Conservation (phyloP, 139 green algal genomes). For the Gonium pectorale region DNA sequence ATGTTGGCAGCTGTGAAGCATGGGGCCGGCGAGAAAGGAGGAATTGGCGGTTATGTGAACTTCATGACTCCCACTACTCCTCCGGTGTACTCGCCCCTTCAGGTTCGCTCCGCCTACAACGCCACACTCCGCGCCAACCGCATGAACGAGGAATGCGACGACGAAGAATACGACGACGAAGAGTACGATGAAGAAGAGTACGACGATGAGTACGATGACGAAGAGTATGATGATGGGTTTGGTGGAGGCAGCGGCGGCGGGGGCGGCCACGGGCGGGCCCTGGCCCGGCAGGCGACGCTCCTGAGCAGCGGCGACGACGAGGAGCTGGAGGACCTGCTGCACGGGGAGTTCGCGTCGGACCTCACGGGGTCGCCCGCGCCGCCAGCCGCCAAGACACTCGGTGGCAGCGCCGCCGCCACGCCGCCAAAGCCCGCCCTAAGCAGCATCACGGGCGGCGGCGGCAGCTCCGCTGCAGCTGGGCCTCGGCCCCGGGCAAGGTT, state of each 20-base stretch:
- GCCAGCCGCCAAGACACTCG: too few relatives aligned
- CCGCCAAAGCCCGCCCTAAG: not conserved
- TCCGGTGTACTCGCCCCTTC: too few relatives aligned
- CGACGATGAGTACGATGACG: not conserved
- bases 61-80: too few relatives aligned
- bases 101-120: conserved; percentile 45
- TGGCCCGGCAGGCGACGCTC: too few relatives aligned
- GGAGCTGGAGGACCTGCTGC: conserved; percentile 17
- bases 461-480: too few relatives aligned
- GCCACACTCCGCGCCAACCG: conserved; percentile 33
- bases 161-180: conserved; percentile 14
- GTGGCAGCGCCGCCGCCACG: too few relatives aligned
- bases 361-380: too few relatives aligned
- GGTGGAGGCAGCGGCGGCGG: not conserved
- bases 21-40: too few relatives aligned
- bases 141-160: not conserved
- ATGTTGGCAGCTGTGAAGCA: too few relatives aligned
- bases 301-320: conserved; percentile 23
- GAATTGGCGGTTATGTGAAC: too few relatives aligned
- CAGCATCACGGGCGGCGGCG: not conserved
- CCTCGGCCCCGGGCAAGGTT: too few relatives aligned
- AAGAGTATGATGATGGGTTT: too few relatives aligned
- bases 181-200: conserved; percentile 13
- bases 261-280: not conserved
- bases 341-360: not conserved